These are phyloP conservation scores for Leccinum imitatum DNA, from an alignment of 768 basidiomycete genomes.

Conservation along the genomic window DNA sequence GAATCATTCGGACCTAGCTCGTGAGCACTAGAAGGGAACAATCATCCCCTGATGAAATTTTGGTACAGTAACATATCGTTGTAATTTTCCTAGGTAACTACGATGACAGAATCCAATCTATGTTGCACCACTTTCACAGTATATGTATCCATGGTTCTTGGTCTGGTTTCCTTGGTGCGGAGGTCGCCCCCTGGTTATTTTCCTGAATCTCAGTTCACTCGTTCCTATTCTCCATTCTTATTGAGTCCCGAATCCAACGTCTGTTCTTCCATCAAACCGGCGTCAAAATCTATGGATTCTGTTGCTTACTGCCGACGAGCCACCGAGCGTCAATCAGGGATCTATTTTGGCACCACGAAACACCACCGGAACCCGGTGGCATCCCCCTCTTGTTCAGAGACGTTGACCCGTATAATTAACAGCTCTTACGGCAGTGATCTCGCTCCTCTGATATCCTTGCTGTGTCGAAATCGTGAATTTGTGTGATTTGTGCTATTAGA, in stretches of 20 bases:
- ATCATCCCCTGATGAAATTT: not conserved
- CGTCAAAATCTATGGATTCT: not conserved
- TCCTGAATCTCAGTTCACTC: not conserved
- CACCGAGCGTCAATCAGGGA: too few relatives aligned
- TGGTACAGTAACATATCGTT: not conserved
- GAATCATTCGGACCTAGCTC: not conserved
- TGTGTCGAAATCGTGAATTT: not conserved
- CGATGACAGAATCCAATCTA: not conserved
- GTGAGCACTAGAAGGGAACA: not conserved
- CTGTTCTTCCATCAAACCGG: not conserved
- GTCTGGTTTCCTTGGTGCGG: not conserved
- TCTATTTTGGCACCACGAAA: too few relatives aligned
- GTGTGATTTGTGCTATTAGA: not conserved
- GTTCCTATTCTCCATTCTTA: not conserved
- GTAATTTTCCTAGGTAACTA: not conserved
- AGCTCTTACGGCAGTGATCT: too few relatives aligned
- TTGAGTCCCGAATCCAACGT: not conserved
- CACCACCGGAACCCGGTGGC: too few relatives aligned
- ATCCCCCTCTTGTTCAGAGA: too few relatives aligned
- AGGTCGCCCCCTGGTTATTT: not conserved
- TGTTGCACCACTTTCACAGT: not conserved
- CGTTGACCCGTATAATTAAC: too few relatives aligned
- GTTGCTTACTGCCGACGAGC: not conserved
- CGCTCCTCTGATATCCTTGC: not conserved
- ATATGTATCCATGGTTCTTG: not conserved